Evolutionary conservation across 2,329 filamentous ascomycete species (phyloP).

Genomic region (Beauveria caledonica): DNA sequence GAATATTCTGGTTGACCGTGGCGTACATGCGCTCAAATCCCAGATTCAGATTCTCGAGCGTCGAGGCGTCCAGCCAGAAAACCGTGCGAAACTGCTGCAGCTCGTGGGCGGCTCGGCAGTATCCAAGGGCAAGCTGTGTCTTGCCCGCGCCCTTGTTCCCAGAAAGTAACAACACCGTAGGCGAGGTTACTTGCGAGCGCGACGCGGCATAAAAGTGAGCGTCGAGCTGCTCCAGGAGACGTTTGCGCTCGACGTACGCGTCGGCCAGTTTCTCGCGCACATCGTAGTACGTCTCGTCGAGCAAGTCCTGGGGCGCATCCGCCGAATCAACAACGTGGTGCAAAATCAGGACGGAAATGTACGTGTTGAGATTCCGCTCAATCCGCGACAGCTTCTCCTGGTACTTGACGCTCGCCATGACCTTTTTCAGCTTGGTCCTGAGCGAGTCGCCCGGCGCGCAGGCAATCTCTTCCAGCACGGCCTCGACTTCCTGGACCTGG

Average conservation of each 20-base stretch:
- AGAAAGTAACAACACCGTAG: background rate
- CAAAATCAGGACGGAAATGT: slow-evolving; percentile 7
- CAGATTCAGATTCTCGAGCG: slow-evolving; percentile 1
- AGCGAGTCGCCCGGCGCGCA: slow-evolving; percentile 8
- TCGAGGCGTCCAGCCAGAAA: slow-evolving; percentile 8
- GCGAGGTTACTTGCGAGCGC: slow-evolving; percentile 1
- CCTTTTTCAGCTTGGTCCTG: slow-evolving; percentile 7
- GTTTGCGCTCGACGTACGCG: background rate
- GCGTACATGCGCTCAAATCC: slow-evolving; percentile 8
- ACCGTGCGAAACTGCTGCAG: slow-evolving; percentile 5
- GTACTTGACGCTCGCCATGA: slow-evolving; percentile 7
- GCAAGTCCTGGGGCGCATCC: slow-evolving; percentile 1
- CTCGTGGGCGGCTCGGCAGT: slow-evolving; percentile 2
- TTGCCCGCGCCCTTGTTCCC: background rate
- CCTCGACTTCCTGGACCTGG: slow-evolving; percentile 7
- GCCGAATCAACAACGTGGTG: slow-evolving; percentile 8
- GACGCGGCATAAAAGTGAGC: background rate
- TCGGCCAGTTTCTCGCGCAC: background rate
- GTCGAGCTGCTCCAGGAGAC: background rate
- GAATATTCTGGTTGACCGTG: background rate
- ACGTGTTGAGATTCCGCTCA: slow-evolving; percentile 4
- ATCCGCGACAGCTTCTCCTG: slow-evolving; percentile 7
- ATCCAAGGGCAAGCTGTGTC: slow-evolving; percentile 6
- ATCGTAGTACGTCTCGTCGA: slow-evolving; percentile 3
- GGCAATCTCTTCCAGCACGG: slow-evolving; percentile 7